These are phyloP conservation scores for Candida pseudofarinosa DNA, from an alignment of 805 yeast genomes.

Conservation along the genomic window DNA sequence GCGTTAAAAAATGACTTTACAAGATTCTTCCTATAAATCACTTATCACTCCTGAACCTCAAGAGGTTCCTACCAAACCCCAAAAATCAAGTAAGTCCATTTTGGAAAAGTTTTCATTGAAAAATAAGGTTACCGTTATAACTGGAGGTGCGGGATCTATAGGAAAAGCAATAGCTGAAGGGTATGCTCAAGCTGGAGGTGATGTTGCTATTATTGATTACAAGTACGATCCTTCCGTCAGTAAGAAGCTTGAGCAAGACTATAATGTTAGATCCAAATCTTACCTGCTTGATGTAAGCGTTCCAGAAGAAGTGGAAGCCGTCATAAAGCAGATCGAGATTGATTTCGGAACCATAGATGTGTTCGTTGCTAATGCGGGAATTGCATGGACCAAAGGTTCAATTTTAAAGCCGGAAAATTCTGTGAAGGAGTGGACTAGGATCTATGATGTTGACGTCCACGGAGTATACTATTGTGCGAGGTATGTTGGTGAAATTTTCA, in stretches of 20 bases:
- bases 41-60: background rate
- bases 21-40: background rate
- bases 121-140: conserved; percentile 23
- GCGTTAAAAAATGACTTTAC: background rate
- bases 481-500: conserved; percentile 16
- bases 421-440: conserved; percentile 14
- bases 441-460: conserved; percentile 19
- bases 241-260: conserved; percentile 15
- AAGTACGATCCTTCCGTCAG: conserved; percentile 17
- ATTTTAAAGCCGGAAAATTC: conserved; percentile 15
- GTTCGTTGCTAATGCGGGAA: conserved; percentile 20
- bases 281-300: conserved; percentile 16
- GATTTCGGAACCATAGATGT: conserved; percentile 21
- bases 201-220: conserved; percentile 24
- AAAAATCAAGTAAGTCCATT: background rate
- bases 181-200: conserved; percentile 23
- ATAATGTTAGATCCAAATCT: conserved; percentile 20
- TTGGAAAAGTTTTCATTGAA: conserved; percentile 11
- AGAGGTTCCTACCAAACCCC: background rate
- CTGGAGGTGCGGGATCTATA: conserved; percentile 29
- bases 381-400: conserved; percentile 18
- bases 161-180: conserved; percentile 26
- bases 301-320: conserved; percentile 14
- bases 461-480: conserved; percentile 21
- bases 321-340: conserved; percentile 10